Evolutionary conservation across 2,329 filamentous ascomycete species (phyloP), one percentile per base, ranked within the genome.

Genomic region (Calonectria pteridis): DNA sequence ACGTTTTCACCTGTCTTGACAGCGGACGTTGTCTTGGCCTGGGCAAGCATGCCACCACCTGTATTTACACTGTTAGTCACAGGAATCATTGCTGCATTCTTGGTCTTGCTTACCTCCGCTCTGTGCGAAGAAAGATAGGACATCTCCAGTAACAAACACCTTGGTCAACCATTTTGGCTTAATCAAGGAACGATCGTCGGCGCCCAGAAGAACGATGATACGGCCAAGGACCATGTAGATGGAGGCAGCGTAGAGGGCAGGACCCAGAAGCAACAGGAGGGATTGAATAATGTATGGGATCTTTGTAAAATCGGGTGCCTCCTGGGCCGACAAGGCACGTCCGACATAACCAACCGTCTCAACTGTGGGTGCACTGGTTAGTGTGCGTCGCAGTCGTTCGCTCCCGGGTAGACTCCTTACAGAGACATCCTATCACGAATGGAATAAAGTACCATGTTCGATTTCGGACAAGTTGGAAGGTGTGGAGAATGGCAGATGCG

Each of bases 401-500:
- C 50, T 46, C 33, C 28, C 20, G 31, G 37, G 40, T 28, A 46
- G 64, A 16, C 13, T 18, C 76, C 84, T 76, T 84, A 90, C 88
- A 88, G n/a, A 87, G 72, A 55, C 88, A 88, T n/a, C 89, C 89
- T 29, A 91, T 82, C 4, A 88, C 76, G 50, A 91, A 87, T 0
- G 89, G 87, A 3, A 88, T 87, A 76, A 89, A 87, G 78, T 88
- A 91, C 87, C 88, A 90, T 11, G 87, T 87, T 67, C 86, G 82
- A 3, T 83, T 81, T 26, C 81, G 80, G 29, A 84, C 29, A 40
- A 89, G 76, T 66, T 87, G 86, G 28, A 80, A 85, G 6, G 79
- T 69, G 76, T 89, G 88, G 0, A 85, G 67, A 0, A 82, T 49
- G 0, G 85, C 84, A 6, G 87, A 83, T 26, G 77, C 10, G 1